Base-by-base conservation (phyloP, 139 green algal species). In the Haematococcus sp. region DNA sequence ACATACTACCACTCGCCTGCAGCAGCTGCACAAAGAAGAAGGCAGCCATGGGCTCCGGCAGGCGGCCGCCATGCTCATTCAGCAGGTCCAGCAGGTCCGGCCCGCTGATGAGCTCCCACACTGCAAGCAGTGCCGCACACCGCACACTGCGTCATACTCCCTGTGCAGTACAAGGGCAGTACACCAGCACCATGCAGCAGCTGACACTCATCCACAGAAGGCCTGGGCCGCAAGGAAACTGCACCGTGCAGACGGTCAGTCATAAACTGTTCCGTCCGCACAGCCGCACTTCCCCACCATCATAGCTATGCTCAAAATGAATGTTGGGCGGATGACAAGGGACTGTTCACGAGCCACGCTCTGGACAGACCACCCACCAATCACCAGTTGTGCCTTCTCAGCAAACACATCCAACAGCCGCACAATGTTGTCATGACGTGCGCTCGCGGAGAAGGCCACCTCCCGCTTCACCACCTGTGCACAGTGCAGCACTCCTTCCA, bases 71-170 rank as follows among this genome's bases (percentile, higher is more conserved):
- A 43, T 76, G 67, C 43, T 89, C 80, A 63, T 97, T 97, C 16
- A 97, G 75, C 28, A 91, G 76, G 74, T 97, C 92, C 52, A 97
- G 83, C 56, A 97, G 82, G 71, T 97, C 93, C 4, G 83, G 79
- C 1, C 93, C 93, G 3, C 69, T 35, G 31, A 96, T 89, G 9
- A 96, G 78, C 83, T 97, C 92, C 91, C 89, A 49, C 40, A 96
- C 83, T 89, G 80, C 70, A 32, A 34, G 34, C 15, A 71, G 25
- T 69, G 46, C 13, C 16, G 46, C 13, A 55, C 46, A 55, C 46
- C 46, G 16, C 46, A 23, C 46, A 16, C 13, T 55, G 16, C 54
- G 4, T 32, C 54, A 9, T 23, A 61, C 54, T 23, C n/a, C n/a
- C n/a, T n/a, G n/a, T n/a, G n/a, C n/a, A n/a, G n/a, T n/a, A n/a